Evolutionary conservation across 2,329 filamentous ascomycete genomes (phyloP), one percentile per base, ranked within the genome.

Genomic region (Didymosphaeria variabile): DNA sequence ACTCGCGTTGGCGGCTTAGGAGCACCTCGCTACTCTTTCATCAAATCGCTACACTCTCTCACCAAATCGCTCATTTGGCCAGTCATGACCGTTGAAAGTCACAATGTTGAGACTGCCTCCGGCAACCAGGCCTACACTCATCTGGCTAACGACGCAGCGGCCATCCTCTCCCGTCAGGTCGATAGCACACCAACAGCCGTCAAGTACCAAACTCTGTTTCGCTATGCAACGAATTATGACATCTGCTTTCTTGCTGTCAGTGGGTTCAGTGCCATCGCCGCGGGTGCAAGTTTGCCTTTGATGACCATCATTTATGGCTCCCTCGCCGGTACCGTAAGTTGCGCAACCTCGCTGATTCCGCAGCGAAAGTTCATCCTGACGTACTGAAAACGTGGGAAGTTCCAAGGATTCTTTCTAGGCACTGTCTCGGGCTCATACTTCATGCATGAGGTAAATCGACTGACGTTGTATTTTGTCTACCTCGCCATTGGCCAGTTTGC

Each of bases 401-500:
- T 46, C 44, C 44, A 46, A 46, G 44, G 44, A 46, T 46, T 46
- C 21, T 26, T 46, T 46, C 12, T 46, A 26, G 44, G 44, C 44
- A 46, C 44, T 46, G 21, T 46, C 44, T 46, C 44, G 21, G 44
- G 44, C 21, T 46, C 44, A 46, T 19, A 46, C 21, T 46, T 46
- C 21, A 46, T 46, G 44, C 44, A 50, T 26, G 55, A 61, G 34
- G 15, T 58, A 29, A 45, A 40, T 29, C 42, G 46, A 1, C 69
- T 44, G 67, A 69, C 51, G 61, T 31, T 71, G 29, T 71, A 70
- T 53, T 72, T 70, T 46, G 59, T 72, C 12, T 72, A 72, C 55
- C 66, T 72, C 6, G 65, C 50, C 17, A 53, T 63, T 32, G 62
- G 55, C 13, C 50, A 55, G 26, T 44, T 62, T 19, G 93, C 93